Conservation (phyloP, 371 early-diverging fungal species). For the Actinomucor elegans region DNA sequence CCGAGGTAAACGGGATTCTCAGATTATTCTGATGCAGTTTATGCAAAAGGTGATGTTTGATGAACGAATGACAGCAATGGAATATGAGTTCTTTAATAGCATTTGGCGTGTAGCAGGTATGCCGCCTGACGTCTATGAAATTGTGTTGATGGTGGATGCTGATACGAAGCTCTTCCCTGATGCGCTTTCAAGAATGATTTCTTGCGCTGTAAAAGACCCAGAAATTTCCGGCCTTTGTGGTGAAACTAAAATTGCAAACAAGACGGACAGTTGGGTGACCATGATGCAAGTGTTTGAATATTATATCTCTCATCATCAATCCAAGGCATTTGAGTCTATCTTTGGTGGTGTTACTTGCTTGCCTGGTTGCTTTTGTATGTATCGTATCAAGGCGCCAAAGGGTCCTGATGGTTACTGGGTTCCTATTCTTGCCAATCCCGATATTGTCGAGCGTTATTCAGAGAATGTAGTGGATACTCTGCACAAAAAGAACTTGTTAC, state of each 20-base stretch:
- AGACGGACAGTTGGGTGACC: conserved; percentile 79
- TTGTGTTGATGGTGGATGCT: conserved; percentile 96
- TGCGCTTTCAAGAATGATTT: conserved; percentile 74
- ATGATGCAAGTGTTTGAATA: conserved; percentile 74
- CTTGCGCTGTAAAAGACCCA: conserved; percentile 74
- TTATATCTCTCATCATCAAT: conserved; percentile 86
- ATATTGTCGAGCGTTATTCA: conserved; percentile 88
- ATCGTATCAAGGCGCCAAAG: conserved; percentile 86
- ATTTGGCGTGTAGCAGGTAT: conserved; percentile 83
- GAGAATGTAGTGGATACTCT: conserved; percentile 89
- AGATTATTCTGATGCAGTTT: conserved; percentile 97
- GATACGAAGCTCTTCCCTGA: conserved; percentile 88
- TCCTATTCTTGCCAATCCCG: conserved; percentile 83
- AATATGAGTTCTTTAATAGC: conserved; percentile 91
- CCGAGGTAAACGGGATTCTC: conserved; percentile 98
- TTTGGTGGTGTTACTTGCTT: conserved; percentile 98
- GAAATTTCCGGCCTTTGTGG: conserved; percentile 82
- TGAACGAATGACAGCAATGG: conserved; percentile 93
- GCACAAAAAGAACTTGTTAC: conserved; percentile 92
- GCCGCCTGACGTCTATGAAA: conserved; percentile 82
- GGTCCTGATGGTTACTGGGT: conserved; percentile 64
- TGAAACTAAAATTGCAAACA: conserved; percentile 90
- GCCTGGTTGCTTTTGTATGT: conserved; percentile 95
- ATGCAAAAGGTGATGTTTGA: conserved; percentile 92
- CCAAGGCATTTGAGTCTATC: conserved; percentile 92